Base-by-base conservation (phyloP, 495 filamentous ascomycete species). In the Aspergillus ostianus region DNA sequence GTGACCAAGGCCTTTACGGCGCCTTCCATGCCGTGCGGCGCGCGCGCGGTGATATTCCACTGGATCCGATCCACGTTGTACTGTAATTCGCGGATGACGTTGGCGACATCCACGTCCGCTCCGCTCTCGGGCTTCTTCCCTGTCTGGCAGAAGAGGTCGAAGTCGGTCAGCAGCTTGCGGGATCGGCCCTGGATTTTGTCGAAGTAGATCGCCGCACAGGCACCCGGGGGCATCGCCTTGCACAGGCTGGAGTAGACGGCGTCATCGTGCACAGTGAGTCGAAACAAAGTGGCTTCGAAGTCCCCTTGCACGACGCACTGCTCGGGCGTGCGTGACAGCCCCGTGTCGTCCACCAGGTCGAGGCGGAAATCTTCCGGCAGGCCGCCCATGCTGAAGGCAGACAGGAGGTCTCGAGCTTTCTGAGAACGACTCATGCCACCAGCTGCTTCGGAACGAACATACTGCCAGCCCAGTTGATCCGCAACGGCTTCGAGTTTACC, bases 201-300 rank as follows among this genome's bases (percentile, higher is more conserved):
- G 56, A 80, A 80, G 64, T 79, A 83, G 54, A 76, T 75, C 3
- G 72, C 73, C 3, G 79, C 78, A 62, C 80, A 78, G 9, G 75
- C 73, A 0, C 77, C 77, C 9, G 69, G 61, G 1, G 77, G 77
- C 71, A 82, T 78, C 1, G 73, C 74, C 55, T 78, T 76, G 61
- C 76, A 78, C 13, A 84, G 69, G 56, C 72, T 77, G 27, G 61
- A 64, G 58, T 73, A 81, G 53, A 82, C 72, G 19, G 69, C 65
- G 32, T 80, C 71, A 53, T 83, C 77, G 56, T 77, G 72, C 5
- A 82, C 71, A 7, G 79, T 79, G 0, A 83, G 73, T 8, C 77
- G 70, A 65, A 82, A 83, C 47, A 82, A 71, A 2, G 81, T 84
- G 18, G 74, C 75, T 54, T 77, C 76, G n/a, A 82, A 72, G 53